A percentile compares a stretch with the other conserved stretches of the same genome.
Evolutionary conservation across 2,329 filamentous ascomycete species (phyloP).

Genomic region (Dactylellina drechsleri): DNA sequence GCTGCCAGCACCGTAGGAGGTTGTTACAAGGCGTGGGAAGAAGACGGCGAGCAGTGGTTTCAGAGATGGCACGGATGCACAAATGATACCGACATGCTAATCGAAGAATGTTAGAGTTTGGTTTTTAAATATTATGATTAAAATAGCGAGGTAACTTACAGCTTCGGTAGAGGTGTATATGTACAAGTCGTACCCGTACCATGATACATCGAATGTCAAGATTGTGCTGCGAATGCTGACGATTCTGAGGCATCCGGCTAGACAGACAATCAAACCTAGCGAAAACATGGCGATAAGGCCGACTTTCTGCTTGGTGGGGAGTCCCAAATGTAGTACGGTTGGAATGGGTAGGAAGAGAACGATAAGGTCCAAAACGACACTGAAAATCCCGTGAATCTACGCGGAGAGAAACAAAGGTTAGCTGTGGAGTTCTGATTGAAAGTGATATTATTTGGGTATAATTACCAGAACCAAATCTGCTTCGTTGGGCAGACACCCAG

Average conservation of each 20-base stretch:
- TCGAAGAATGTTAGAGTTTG: conserved; percentile 9
- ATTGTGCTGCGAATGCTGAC: conserved; percentile 47
- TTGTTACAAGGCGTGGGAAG: conserved; percentile 46
- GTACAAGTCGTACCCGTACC: conserved; percentile 52
- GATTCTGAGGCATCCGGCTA: conserved; percentile 49
- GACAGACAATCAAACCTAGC: conserved; percentile 48
- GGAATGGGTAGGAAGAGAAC: conserved; percentile 49
- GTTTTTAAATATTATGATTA: background rate
- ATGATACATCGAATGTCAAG: conserved; percentile 43
- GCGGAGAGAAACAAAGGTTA: background rate
- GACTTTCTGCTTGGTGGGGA: conserved; percentile 49
- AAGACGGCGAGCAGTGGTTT: conserved; percentile 47
- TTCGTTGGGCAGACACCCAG: conserved; percentile 43
- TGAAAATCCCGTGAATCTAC: conserved; percentile 49
- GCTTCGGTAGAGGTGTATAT: conserved; percentile 52
- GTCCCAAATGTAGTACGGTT: conserved; percentile 33
- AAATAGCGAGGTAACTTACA: conserved; percentile 25
- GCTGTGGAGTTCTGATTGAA: background rate
- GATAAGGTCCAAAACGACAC: conserved; percentile 44
- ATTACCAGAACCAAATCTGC: conserved; percentile 46
- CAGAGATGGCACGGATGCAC: conserved; percentile 46
- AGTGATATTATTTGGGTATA: background rate
- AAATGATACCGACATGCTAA: conserved; percentile 53
- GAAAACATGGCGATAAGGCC: conserved; percentile 54
- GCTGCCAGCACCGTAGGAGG: conserved; percentile 38